A percentile compares a stretch with the other conserved stretches of the same genome.
phyloP scores from a whole-genome alignment of 805 yeast genomes.

The Metschnikowia chrysomelidarum region DNA sequence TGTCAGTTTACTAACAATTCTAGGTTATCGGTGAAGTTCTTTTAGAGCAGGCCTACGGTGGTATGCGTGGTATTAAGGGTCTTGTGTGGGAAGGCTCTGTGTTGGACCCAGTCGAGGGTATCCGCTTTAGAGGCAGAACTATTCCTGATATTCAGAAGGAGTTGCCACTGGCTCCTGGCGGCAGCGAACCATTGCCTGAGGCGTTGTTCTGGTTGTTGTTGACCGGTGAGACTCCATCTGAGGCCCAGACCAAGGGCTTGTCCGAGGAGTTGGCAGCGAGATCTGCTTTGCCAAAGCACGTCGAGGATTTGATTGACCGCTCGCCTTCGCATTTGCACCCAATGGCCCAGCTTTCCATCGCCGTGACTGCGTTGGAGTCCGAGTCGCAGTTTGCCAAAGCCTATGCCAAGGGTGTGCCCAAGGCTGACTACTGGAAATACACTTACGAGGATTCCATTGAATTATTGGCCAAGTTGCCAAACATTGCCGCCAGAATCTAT shows the following conservation, averaged over 20 bases:
- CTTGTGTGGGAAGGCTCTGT: conserved; percentile 80
- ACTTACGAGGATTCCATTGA: conserved; percentile 69
- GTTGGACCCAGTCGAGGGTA: conserved; percentile 73
- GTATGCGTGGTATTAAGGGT: conserved; percentile 77
- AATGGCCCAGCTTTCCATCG: conserved; percentile 80
- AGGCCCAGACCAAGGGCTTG: conserved; percentile 53
- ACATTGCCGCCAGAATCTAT: conserved; percentile 72
- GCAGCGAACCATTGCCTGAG: conserved; percentile 68
- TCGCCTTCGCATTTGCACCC: conserved; percentile 74
- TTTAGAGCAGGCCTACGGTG: conserved; percentile 49
- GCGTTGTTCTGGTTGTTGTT: conserved; percentile 75
- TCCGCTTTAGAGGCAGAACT: conserved; percentile 74
- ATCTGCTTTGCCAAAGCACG: conserved; percentile 63
- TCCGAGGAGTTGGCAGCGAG: conserved; percentile 62
- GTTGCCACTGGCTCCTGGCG: conserved; percentile 60
- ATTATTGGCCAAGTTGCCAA: conserved; percentile 71
- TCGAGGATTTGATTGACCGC: conserved; percentile 56
- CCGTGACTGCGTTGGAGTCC: conserved; percentile 68
- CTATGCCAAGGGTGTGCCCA: conserved; percentile 67
- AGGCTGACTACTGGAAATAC: conserved; percentile 72
- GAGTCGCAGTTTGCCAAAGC: conserved; percentile 71
- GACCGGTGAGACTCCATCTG: conserved; percentile 71
- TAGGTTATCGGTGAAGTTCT: conserved; percentile 45
- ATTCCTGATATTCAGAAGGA: conserved; percentile 67
- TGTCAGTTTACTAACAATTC: not conserved